These are phyloP conservation scores for Nemania diffusa DNA, from an alignment of 2,329 filamentous ascomycete species.

Conservation along the genomic window DNA sequence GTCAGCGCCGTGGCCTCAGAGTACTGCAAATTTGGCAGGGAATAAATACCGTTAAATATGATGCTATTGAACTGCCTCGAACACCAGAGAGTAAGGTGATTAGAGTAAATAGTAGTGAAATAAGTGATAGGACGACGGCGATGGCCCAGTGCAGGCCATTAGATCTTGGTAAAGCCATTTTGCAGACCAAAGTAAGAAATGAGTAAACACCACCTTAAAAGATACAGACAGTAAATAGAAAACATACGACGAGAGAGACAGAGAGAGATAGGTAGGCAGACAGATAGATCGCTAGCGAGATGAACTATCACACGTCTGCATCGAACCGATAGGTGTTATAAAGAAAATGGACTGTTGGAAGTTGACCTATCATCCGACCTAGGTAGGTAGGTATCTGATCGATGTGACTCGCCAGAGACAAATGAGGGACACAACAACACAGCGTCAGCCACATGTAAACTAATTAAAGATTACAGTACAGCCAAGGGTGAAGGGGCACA, in stretches of 20 bases:
- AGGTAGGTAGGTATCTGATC: neutral
- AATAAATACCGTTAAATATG: constrained; percentile 50
- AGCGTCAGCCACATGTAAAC: constrained; percentile 17
- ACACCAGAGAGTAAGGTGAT: constrained; percentile 48
- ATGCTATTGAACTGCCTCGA: constrained; percentile 42
- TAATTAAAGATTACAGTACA: constrained; percentile 15
- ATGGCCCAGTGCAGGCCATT: constrained; percentile 29
- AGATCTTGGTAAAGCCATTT: constrained; percentile 31
- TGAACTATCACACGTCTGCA: neutral
- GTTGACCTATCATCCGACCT: neutral
- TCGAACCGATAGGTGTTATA: constrained; percentile 18
- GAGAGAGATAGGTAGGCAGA: no score
- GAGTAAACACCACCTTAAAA: neutral
- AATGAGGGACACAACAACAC: neutral
- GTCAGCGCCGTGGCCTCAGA: constrained; percentile 6
- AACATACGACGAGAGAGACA: neutral
- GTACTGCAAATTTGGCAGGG: neutral
- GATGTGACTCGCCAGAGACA: neutral
- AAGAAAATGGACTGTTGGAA: constrained; percentile 3
- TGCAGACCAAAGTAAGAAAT: neutral
- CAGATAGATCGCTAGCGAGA: constrained; percentile 7
- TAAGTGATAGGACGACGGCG: constrained; percentile 40
- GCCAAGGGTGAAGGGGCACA: constrained; percentile 1
- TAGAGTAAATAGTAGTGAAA: constrained; percentile 44
- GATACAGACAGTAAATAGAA: neutral